These are phyloP conservation scores for Syzygium syzygioides DNA, from an alignment of 441 rosid species.

Conservation along the genomic window DNA sequence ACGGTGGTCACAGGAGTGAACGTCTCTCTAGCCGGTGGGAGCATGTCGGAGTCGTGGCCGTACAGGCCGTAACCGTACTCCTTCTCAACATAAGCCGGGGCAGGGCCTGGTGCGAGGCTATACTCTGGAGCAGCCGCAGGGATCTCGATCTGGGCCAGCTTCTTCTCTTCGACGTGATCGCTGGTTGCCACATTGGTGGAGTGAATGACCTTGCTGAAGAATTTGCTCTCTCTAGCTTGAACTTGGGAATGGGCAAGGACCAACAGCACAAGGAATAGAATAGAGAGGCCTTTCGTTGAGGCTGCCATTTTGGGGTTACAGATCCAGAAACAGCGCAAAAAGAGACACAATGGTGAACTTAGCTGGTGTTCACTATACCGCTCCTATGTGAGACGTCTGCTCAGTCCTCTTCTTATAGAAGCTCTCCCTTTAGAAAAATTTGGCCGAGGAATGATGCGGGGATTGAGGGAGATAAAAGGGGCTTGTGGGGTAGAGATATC, in stretches of 20 bases:
- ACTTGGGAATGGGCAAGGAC: neutral
- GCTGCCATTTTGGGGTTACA: neutral
- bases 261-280: neutral
- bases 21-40: neutral
- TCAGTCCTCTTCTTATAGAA: neutral
- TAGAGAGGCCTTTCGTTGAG: neutral
- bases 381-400: neutral
- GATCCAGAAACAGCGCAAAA: neutral
- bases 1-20: neutral
- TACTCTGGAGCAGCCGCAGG: neutral
- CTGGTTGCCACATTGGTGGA: neutral
- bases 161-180: neutral
- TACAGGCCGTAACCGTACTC: conserved; percentile 31
- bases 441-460: conserved; percentile 1
- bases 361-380: neutral
- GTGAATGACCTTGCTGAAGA: conserved; percentile 42
- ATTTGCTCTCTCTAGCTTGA: conserved; percentile 10
- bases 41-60: conserved; percentile 28
- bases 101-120: conserved; percentile 14
- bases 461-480: neutral
- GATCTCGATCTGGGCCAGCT: neutral
- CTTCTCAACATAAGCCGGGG: conserved; percentile 11
- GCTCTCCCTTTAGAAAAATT: neutral
- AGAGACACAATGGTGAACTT: neutral
- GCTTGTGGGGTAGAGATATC: conserved; percentile 6